Evolutionary conservation across 371 early-diverging fungal species (phyloP).

Genomic region (Rhizopus delemar): DNA sequence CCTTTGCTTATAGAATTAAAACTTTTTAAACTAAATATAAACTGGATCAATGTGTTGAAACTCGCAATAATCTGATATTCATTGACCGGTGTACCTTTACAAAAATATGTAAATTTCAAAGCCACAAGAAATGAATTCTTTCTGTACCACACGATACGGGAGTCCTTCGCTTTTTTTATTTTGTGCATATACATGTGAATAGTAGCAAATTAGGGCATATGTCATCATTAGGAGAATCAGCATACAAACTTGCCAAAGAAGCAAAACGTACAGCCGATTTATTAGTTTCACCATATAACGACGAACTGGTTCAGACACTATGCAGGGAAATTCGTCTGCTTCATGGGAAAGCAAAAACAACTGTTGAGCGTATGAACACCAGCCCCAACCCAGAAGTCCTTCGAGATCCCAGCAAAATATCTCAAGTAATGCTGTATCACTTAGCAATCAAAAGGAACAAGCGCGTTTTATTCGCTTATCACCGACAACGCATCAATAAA

Average conservation of each 20-base stretch:
- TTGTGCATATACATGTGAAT: background rate
- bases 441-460: conserved; percentile 75
- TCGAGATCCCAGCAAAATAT: conserved; percentile 33
- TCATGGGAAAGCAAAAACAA: conserved; percentile 35
- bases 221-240: conserved; percentile 27
- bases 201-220: conserved; percentile 3
- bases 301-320: conserved; percentile 79
- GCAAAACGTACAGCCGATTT: conserved; percentile 76
- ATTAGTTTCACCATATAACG: conserved; percentile 76
- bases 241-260: conserved; percentile 80
- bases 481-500: conserved; percentile 70
- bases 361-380: conserved; percentile 29
- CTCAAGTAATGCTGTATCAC: conserved; percentile 56
- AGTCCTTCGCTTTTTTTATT: conserved; percentile 1
- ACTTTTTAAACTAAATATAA: too few relatives aligned
- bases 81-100: too few relatives aligned
- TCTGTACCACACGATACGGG: background rate
- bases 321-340: conserved; percentile 75
- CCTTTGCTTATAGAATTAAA: too few relatives aligned
- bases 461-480: conserved; percentile 88
- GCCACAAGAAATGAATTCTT: too few relatives aligned
- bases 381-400: conserved; percentile 5
- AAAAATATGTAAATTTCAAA: too few relatives aligned
- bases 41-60: too few relatives aligned
- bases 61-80: too few relatives aligned